Evolutionary conservation across 106 monocot species (phyloP).

Genomic region (Agapanthus africanus): DNA sequence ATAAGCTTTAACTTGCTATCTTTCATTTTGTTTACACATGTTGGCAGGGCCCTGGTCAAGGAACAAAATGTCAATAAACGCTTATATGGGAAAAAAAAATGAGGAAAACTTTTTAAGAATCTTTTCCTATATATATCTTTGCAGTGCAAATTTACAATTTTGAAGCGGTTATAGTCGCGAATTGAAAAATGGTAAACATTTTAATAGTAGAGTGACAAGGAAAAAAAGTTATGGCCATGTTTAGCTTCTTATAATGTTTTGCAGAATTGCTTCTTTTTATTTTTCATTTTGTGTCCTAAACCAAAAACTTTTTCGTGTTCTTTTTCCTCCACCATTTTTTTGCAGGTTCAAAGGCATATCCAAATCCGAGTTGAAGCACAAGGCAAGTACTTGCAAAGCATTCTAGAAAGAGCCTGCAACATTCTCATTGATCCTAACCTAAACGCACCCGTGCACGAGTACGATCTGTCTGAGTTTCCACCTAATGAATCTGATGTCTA

Average conservation of each 20-base stretch:
- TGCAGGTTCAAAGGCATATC: conserved; percentile 52
- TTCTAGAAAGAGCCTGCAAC: conserved; percentile 39
- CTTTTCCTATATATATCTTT: no score
- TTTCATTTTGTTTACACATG: neutral
- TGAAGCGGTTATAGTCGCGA: no score
- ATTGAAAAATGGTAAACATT: no score
- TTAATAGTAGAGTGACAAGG: no score
- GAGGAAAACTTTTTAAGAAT: no score
- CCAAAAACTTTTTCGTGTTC: neutral
- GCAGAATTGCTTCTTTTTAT: neutral
- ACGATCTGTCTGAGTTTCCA: conserved; percentile 10
- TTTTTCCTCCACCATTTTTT: neutral
- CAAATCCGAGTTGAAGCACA: conserved; percentile 41
- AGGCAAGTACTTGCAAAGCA: conserved; percentile 37
- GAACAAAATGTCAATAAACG: no score
- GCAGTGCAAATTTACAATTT: no score
- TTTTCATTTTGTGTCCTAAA: neutral
- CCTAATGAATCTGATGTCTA: conserved; percentile 4
- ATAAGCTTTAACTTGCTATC: neutral
- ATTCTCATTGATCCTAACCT: conserved; percentile 12
- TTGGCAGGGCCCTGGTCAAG: no score
- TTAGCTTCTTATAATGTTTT: neutral
- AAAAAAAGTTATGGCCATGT: neutral
- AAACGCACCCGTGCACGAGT: neutral
- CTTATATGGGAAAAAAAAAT: no score